phyloP scores from a whole-genome alignment of 805 yeast species.

The Kazachstania viticola region DNA sequence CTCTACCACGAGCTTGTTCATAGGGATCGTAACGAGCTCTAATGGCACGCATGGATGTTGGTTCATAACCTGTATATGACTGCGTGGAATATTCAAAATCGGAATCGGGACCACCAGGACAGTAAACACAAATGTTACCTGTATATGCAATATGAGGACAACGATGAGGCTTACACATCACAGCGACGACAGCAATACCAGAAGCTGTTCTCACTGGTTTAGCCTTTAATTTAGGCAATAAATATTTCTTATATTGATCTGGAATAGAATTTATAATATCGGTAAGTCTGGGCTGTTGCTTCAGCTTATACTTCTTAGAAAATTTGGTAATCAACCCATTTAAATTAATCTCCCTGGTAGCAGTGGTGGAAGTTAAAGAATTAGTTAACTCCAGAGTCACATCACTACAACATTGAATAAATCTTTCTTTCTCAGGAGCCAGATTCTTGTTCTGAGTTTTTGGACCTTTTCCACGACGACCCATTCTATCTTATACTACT shows the following conservation, averaged over 20 bases:
- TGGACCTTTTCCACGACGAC: constrained; percentile 29
- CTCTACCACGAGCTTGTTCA: constrained; percentile 95
- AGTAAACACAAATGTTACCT: constrained; percentile 94
- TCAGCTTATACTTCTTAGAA: constrained; percentile 83
- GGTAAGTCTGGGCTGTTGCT: constrained; percentile 86
- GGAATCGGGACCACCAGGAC: constrained; percentile 98
- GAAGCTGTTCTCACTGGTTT: constrained; percentile 97
- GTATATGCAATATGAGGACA: constrained; percentile 99
- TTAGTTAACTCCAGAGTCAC: constrained; percentile 77
- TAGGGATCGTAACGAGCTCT: constrained; percentile 97
- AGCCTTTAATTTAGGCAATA: constrained; percentile 91
- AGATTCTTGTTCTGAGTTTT: constrained; percentile 45
- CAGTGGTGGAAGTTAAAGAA: constrained; percentile 52
- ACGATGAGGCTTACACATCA: constrained; percentile 98
- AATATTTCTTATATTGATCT: constrained; percentile 83
- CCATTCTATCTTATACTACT: too few species aligned
- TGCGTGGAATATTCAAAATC: constrained; percentile 97
- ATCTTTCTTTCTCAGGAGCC: constrained; percentile 88
- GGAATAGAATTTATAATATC: constrained; percentile 94
- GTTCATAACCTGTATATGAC: constrained; percentile 96
- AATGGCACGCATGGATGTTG: constrained; percentile 98
- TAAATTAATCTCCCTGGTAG: constrained; percentile 46
- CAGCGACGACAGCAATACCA: constrained; percentile 98
- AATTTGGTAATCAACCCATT: constrained; percentile 79
- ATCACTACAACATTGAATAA: constrained; percentile 85